Base-by-base conservation (phyloP, 176 grass and related monocot species). In the Rhipidocladum racemiflorum region DNA sequence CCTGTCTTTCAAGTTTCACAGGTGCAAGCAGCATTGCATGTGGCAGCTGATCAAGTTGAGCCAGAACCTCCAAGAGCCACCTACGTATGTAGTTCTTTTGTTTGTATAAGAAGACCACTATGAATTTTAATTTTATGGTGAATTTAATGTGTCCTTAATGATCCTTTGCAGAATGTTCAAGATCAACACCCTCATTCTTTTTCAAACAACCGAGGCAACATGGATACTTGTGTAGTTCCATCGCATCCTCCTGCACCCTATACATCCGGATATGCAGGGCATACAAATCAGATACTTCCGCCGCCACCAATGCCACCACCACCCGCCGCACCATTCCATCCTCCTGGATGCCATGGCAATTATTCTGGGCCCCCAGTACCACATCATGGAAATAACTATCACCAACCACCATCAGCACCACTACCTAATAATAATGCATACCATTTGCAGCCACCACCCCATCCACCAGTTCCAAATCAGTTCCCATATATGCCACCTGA, bases 321-420 rank as follows among this genome's bases (percentile, higher is more conserved):
- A 1, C 83, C 78, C 13, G 38, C 64, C 0, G 25, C 67, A 64
- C 38, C 79, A 75, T 82, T 86, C 38, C 72, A 78, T 83, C 64
- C 88, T 78, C 67, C 92, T 61, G 77, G 51, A 30, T 66, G 84
- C 10, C 85, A 87, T 67, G 77, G 77, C 59, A 85, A 56, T 51
- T 63, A 84, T 54, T 65, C 84, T 85, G 86, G 76, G 16, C 78
- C 84, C 45, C 59, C 84, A 46, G 30, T 86, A 70, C 68, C 64
- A n/a, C 84, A 85, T 78, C 85, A 86, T 90, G 92, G 84, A 66
- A 98, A 84, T 90, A 95, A 91, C 61, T 90, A 85, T 81, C 90
- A 90, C 44, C 80, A 85, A 45, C 85, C 81, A 81, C 88, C 83
- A 44, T 61, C 78, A 48, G 49, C 85, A 75, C 72, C 89, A 7